Conservation (phyloP, 2,329 filamentous ascomycete species). For the Ophiostoma ulmi region DNA sequence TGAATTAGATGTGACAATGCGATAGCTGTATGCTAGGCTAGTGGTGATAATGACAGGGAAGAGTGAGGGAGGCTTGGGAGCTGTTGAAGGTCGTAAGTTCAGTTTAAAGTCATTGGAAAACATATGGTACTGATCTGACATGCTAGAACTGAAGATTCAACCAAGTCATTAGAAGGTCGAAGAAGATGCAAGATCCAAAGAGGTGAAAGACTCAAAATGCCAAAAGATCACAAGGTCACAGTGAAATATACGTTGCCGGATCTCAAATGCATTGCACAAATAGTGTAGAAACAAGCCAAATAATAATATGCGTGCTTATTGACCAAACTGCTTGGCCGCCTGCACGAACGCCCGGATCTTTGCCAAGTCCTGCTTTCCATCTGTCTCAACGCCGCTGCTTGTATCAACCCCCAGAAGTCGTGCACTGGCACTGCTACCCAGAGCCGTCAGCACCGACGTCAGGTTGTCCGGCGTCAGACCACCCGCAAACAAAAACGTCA, state of each 20-base stretch:
- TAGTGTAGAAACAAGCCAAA: neutral
- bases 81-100: neutral
- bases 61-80: neutral
- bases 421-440: conserved; percentile 52
- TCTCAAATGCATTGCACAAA: neutral
- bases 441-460: conserved; percentile 54
- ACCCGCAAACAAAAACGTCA: conserved; percentile 77
- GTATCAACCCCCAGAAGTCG: conserved; percentile 73
- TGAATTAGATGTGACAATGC: neutral
- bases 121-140: too few species aligned
- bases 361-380: conserved; percentile 71
- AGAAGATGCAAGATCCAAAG: too few species aligned
- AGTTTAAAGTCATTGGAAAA: neutral
- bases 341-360: conserved; percentile 79
- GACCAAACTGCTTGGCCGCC: conserved; percentile 54
- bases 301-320: neutral
- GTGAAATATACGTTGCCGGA: neutral
- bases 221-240: neutral
- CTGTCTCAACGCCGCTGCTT: conserved; percentile 85
- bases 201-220: too few species aligned
- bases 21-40: neutral
- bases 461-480: conserved; percentile 81
- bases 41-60: neutral
- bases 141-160: neutral
- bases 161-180: neutral